These are phyloP conservation scores for Erythrophleum ivorense DNA, from an alignment of 331 rosid genomes.

Conservation along the genomic window DNA sequence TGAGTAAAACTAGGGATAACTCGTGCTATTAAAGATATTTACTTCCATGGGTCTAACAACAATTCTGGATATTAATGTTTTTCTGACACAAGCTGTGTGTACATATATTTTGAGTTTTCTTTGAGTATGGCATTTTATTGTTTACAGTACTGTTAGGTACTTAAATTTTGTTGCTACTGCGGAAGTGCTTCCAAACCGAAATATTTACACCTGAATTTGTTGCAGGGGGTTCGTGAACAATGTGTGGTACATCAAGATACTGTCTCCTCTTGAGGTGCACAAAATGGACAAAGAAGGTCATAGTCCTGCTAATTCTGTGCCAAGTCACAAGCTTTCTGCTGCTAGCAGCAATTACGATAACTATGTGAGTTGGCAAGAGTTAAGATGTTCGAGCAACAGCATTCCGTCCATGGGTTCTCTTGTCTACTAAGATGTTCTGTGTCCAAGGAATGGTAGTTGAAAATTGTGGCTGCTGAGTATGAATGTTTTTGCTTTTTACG, in stretches of 20 bases:
- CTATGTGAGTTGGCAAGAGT: slow-evolving; percentile 50
- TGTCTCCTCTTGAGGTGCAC: slow-evolving; percentile 65
- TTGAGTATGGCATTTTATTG: no score
- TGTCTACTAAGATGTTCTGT: slow-evolving; percentile 48
- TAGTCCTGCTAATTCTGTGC: slow-evolving; percentile 43
- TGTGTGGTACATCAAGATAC: slow-evolving; percentile 68
- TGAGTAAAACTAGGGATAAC: no score
- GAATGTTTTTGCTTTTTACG: slow-evolving; percentile 35
- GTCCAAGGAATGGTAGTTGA: slow-evolving; percentile 20
- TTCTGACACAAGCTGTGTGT: no score
- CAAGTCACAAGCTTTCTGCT: slow-evolving; percentile 47
- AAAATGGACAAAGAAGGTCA: slow-evolving; percentile 65
- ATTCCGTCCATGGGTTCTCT: slow-evolving; percentile 60
- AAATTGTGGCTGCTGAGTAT: slow-evolving; percentile 39
- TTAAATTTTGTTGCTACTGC: neutral
- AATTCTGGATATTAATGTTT: no score
- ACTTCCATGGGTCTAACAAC: no score
- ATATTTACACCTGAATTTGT: slow-evolving; percentile 27
- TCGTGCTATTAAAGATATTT: no score
- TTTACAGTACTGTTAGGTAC: neutral
- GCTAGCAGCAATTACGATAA: slow-evolving; percentile 52
- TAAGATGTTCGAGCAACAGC: slow-evolving; percentile 59
- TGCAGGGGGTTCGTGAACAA: slow-evolving; percentile 74
- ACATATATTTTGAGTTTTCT: no score
- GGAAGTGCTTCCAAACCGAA: neutral